Conservation (phyloP, 2,329 filamentous ascomycete species). For the Xylariaceae sp. region DNA sequence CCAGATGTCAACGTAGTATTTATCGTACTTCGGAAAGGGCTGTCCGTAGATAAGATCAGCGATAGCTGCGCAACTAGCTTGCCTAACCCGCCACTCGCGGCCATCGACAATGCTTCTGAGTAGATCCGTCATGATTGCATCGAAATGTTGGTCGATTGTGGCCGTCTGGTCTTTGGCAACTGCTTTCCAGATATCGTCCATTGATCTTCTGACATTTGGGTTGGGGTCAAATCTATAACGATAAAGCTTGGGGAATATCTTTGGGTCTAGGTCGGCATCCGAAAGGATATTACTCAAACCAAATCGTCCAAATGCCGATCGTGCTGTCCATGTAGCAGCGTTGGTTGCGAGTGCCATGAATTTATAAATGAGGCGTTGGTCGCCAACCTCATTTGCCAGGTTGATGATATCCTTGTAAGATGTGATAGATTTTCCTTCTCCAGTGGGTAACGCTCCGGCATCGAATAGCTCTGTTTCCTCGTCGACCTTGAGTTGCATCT, state of each 20-base stretch:
- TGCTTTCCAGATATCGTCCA: slow-evolving; percentile 97
- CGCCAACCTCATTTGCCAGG: slow-evolving; percentile 92
- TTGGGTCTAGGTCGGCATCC: slow-evolving; percentile 83
- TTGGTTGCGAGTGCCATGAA: slow-evolving; percentile 98
- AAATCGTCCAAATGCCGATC: slow-evolving; percentile 91
- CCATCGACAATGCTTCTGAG: slow-evolving; percentile 76
- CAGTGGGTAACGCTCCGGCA: slow-evolving; percentile 82
- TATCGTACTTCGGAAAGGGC: slow-evolving; percentile 73
- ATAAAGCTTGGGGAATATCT: slow-evolving; percentile 92
- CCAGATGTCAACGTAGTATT: slow-evolving; percentile 84
- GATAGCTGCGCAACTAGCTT: slow-evolving; percentile 89
- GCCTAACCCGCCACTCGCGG: slow-evolving; percentile 87
- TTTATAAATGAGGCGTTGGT: slow-evolving; percentile 93
- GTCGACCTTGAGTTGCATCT: slow-evolving; percentile 75
- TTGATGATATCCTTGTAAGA: slow-evolving; percentile 98
- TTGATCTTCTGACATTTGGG: slow-evolving; percentile 84
- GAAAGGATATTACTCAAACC: slow-evolving; percentile 89
- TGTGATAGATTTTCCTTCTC: slow-evolving; percentile 83
- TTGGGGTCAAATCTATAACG: slow-evolving; percentile 96
- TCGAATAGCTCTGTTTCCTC: slow-evolving; percentile 93
- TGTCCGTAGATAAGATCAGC: slow-evolving; percentile 83
- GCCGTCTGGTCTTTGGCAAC: slow-evolving; percentile 83
- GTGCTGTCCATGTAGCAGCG: slow-evolving; percentile 95
- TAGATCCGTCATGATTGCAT: slow-evolving; percentile 84
- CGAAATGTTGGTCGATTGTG: slow-evolving; percentile 78